Evolutionary conservation across 352 stramenopile genomes (phyloP).

Genomic region (Globisporangium irregulare): DNA sequence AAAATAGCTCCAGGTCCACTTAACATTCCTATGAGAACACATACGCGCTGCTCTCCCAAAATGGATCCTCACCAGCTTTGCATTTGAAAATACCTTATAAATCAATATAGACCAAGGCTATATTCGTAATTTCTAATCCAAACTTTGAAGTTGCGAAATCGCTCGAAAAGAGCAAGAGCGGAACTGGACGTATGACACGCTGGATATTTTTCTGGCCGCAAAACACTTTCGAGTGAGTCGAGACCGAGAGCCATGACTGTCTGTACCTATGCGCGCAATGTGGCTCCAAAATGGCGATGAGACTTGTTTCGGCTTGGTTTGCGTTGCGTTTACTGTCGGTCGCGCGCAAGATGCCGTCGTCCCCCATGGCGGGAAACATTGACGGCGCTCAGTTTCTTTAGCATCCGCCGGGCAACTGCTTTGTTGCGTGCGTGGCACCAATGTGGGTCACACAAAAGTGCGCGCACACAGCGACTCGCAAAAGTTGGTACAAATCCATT

Average conservation of each 20-base stretch:
- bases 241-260: too few relatives aligned
- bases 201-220: conserved; percentile 2
- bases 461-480: too few relatives aligned
- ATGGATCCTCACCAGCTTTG: neutral
- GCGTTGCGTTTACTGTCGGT: neutral
- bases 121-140: neutral
- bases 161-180: neutral
- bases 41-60: neutral
- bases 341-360: too few relatives aligned
- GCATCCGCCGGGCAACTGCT: neutral
- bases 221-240: too few relatives aligned
- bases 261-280: neutral
- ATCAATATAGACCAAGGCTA: neutral
- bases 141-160: neutral
- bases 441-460: too few relatives aligned
- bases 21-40: neutral
- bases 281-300: neutral
- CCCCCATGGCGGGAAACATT: neutral
- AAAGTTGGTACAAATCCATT: neutral
- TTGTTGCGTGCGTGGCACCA: too few relatives aligned
- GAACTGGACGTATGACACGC: neutral
- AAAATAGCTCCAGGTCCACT: neutral
- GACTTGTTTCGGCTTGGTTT: neutral
- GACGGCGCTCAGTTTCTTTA: neutral
- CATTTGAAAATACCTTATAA: neutral